Evolutionary conservation across 148 eudicot species (phyloP), one percentile per base, ranked within the genome.

Genomic region (Cornus kousa): DNA sequence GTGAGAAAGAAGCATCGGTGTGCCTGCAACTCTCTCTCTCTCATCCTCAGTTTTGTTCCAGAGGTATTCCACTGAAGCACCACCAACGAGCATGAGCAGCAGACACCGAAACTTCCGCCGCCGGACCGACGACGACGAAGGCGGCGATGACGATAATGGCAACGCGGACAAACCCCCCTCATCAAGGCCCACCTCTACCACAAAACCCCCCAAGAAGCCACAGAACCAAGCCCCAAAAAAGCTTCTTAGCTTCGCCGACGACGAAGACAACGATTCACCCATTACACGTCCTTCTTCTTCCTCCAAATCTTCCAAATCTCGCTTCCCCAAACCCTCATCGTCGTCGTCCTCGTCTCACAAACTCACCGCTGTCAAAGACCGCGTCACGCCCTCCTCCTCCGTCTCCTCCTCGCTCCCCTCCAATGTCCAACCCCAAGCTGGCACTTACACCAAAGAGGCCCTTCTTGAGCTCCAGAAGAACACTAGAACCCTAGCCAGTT

Each of bases 391-490:
- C 24, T 66, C 76, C 12, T 60, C 76, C 3, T 57, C 84, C 23
- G 60, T 74, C 12, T 60, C 76, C 1, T 66, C 84, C 4, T 78
- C 88, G 13, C 57, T 89, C 59, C 81, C 81, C 28, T 91, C 97
- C 43, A 90, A 91, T 68, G 91, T 91, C n/a, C 94, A 88, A 35
- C 98, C 97, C 33, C 90, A 87, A 77, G 91, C 95, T 9, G 99
- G 99, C 11, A 78, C 82, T 16, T 96, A 96, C 81, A 92, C 99
- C 10, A 87, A 88, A 74, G 99, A 96, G 82, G 97, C 94, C 3
- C 88, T 93, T 5, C 88, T 83, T 19, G 98, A 96, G 78, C 92
- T 93, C 43, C 99, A 92, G 69, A 92, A 94, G 77, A 96, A 91
- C 75, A 89, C 98, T 53, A 92, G 80, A 80, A 88, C 95, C 79